Conservation (phyloP, 2,329 filamentous ascomycete genomes). For the Aspergillus ibericus region DNA sequence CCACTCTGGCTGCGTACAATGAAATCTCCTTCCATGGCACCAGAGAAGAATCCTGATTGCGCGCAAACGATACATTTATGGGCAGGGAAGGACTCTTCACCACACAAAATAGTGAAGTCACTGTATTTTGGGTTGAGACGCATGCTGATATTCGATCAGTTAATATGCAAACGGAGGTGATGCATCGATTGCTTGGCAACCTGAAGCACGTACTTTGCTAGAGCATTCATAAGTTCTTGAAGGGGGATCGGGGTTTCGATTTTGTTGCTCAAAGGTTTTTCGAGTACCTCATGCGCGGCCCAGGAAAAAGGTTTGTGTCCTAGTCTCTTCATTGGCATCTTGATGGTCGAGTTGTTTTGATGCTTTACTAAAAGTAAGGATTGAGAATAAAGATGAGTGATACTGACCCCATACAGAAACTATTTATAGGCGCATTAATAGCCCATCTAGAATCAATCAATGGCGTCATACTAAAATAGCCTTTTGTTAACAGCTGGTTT, state of each 20-base stretch:
- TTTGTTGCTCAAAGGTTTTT: background rate
- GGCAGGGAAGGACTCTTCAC: background rate
- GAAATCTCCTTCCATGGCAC: background rate
- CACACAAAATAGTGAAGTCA: constrained; percentile 3
- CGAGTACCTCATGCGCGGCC: no score
- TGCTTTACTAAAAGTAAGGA: no score
- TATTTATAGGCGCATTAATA: no score
- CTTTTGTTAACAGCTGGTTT: no score
- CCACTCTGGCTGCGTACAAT: background rate
- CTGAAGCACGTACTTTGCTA: constrained; percentile 1
- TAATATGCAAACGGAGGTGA: background rate
- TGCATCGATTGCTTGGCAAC: background rate
- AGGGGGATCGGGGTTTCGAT: background rate
- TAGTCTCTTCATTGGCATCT: no score
- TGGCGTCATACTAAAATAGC: no score
- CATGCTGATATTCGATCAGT: no score
- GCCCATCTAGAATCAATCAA: no score
- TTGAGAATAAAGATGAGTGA: no score
- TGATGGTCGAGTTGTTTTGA: no score
- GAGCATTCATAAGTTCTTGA: constrained; percentile 1
- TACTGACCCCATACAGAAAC: no score
- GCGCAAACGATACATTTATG: constrained; percentile 3
- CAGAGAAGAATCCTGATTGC: background rate
- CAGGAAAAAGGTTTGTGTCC: no score
- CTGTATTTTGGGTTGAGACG: constrained; percentile 5